These are phyloP conservation scores for Populus hybrid DNA, from an alignment of 441 rosid species.

Conservation along the genomic window DNA sequence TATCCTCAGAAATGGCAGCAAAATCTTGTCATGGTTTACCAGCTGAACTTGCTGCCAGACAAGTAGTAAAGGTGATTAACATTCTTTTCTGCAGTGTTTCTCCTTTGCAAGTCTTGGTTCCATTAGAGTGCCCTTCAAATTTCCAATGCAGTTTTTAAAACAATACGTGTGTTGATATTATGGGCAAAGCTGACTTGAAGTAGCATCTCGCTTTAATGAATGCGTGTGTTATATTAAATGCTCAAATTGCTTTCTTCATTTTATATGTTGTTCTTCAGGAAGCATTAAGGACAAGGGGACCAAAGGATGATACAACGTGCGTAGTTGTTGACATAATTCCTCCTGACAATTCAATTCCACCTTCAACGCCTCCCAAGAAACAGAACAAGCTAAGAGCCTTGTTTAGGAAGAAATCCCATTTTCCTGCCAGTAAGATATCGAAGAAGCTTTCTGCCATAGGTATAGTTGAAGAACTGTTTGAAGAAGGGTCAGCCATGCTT, in stretches of 20 bases:
- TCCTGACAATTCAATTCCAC: slow-evolving; percentile 48
- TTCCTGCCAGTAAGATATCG: slow-evolving; percentile 49
- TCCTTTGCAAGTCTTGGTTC: slow-evolving; percentile 6
- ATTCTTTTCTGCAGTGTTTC: slow-evolving; percentile 2
- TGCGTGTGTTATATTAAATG: background rate
- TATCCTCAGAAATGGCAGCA: slow-evolving; percentile 72
- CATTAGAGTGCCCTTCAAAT: background rate
- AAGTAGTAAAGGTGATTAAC: slow-evolving; percentile 74
- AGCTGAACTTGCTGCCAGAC: slow-evolving; percentile 83
- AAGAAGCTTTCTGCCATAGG: slow-evolving; percentile 66
- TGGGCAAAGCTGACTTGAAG: background rate
- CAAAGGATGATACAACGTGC: slow-evolving; percentile 91
- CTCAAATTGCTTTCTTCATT: background rate
- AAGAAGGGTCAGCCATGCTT: slow-evolving; percentile 95
- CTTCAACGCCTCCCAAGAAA: slow-evolving; percentile 47
- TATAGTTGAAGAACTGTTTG: slow-evolving; percentile 86
- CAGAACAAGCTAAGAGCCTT: slow-evolving; percentile 55
- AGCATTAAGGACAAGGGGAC: slow-evolving; percentile 70
- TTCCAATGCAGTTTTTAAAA: background rate
- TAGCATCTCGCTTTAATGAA: background rate
- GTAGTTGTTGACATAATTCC: slow-evolving; percentile 83
- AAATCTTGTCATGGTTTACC: slow-evolving; percentile 75
- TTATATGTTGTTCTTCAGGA: slow-evolving; percentile 43
- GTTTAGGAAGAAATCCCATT: slow-evolving; percentile 48
- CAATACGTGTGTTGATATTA: background rate